Conservation (phyloP, 2,329 filamentous ascomycete species). For the Hypoxylon sp. region DNA sequence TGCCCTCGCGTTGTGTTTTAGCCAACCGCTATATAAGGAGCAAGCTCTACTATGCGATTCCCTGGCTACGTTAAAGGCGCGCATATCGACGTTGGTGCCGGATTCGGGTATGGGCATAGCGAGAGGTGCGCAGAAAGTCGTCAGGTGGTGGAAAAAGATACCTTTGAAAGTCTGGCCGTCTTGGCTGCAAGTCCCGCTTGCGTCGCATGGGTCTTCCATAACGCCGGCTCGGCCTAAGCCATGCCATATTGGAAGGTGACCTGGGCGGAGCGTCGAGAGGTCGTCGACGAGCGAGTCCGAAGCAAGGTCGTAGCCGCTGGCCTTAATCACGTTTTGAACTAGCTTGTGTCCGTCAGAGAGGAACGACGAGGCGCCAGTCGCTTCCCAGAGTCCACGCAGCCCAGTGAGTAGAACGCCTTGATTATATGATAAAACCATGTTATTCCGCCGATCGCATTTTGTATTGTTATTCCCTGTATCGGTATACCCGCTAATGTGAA, state of each 20-base stretch:
- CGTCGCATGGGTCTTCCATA: slow-evolving; percentile 88
- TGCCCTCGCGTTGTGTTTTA: slow-evolving; percentile 82
- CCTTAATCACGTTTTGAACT: slow-evolving; percentile 79
- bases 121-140: slow-evolving; percentile 81
- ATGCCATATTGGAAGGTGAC: slow-evolving; percentile 71
- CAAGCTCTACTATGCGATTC: slow-evolving; percentile 73
- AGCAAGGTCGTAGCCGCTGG: slow-evolving; percentile 80
- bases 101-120: slow-evolving; percentile 55
- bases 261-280: slow-evolving; percentile 52
- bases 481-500: slow-evolving; percentile 80
- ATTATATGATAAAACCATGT: slow-evolving; percentile 96
- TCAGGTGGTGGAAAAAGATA: slow-evolving; percentile 92
- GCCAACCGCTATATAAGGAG: slow-evolving; percentile 77
- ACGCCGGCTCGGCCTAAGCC: slow-evolving; percentile 85
- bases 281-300: slow-evolving; percentile 61
- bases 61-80: slow-evolving; percentile 52
- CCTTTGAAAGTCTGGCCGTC: slow-evolving; percentile 93
- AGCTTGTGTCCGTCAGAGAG: slow-evolving; percentile 85
- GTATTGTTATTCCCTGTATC: slow-evolving; percentile 74
- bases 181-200: slow-evolving; percentile 80
- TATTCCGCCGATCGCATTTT: slow-evolving; percentile 83
- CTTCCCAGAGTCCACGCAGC: slow-evolving; percentile 83
- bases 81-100: slow-evolving; percentile 51
- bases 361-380: slow-evolving; percentile 79
- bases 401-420: slow-evolving; percentile 91